phyloP scores from a whole-genome alignment of 2,329 filamentous ascomycete species.

The Elsinoe arachidis region DNA sequence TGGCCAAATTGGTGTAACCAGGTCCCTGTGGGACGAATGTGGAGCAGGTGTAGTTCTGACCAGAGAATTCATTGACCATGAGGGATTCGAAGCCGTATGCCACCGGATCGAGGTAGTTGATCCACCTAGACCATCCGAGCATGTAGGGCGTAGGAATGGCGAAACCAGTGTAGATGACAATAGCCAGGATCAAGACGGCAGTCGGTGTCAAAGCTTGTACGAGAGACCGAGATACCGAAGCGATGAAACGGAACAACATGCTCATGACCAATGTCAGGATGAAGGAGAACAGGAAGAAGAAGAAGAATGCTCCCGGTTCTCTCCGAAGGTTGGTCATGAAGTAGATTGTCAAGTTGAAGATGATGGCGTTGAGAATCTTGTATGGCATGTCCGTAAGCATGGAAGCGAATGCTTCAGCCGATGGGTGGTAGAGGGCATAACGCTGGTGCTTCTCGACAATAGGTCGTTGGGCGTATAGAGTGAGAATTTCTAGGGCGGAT shows the following conservation, averaged over 20 bases:
- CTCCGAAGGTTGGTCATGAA: constrained; percentile 78
- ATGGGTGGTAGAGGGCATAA: constrained; percentile 84
- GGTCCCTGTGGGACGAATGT: constrained; percentile 33
- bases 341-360: constrained; percentile 74
- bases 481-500: constrained; percentile 73
- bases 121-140: constrained; percentile 72
- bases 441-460: constrained; percentile 85
- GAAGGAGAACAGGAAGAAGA: constrained; percentile 72
- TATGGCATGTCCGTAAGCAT: constrained; percentile 82
- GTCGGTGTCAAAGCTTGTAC: constrained; percentile 50
- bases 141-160: constrained; percentile 52
- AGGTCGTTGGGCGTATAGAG: constrained; percentile 76
- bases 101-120: constrained; percentile 71
- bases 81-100: constrained; percentile 63
- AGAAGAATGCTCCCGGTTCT: constrained; percentile 70
- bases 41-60: constrained; percentile 49
- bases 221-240: constrained; percentile 61
- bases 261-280: constrained; percentile 68
- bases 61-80: constrained; percentile 63
- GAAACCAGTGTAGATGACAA: constrained; percentile 63
- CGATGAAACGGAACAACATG: constrained; percentile 77
- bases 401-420: constrained; percentile 76
- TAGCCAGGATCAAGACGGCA: constrained; percentile 51
- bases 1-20: constrained; percentile 29
- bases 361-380: constrained; percentile 64